Percentiles rank a stretch among this genome's conserved stretches.
These are phyloP conservation scores for Pseudogymnoascus sp. DNA, from an alignment of 2,329 filamentous ascomycete genomes.

Conservation along the genomic window DNA sequence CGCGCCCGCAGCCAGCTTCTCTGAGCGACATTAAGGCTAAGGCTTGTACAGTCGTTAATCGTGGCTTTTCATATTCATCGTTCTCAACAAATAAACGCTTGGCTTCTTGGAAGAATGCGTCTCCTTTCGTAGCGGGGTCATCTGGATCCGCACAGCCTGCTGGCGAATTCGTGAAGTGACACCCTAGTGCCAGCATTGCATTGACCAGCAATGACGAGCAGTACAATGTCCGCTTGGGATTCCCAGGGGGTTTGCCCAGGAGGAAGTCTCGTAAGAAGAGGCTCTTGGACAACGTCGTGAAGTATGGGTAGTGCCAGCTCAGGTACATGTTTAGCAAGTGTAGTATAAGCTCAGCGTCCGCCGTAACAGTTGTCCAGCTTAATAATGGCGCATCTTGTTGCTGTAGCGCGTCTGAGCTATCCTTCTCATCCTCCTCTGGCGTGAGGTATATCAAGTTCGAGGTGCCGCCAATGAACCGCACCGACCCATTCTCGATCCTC, in stretches of 20 bases:
- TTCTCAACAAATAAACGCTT: constrained; percentile 84
- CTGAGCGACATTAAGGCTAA: constrained; percentile 91
- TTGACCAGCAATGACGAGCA: constrained; percentile 89
- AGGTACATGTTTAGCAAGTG: constrained; percentile 98
- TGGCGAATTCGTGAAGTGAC: constrained; percentile 76
- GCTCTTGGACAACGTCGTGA: constrained; percentile 78
- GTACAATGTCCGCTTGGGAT: constrained; percentile 54
- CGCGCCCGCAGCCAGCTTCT: constrained; percentile 87
- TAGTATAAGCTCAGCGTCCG: constrained; percentile 67
- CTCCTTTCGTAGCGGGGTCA: constrained; percentile 78
- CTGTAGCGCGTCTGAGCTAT: constrained; percentile 24
- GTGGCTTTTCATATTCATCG: constrained; percentile 85
- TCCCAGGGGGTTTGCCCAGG: constrained; percentile 52
- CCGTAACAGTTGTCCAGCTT: constrained; percentile 82
- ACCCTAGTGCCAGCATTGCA: constrained; percentile 71
- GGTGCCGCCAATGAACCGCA: constrained; percentile 88
- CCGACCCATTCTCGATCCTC: constrained; percentile 74
- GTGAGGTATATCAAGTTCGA: constrained; percentile 83
- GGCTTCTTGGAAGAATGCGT: constrained; percentile 92
- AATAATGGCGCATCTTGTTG: constrained; percentile 59
- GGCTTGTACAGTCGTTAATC: constrained; percentile 84
- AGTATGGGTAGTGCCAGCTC: constrained; percentile 95
- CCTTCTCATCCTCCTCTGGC: constrained; percentile 31
- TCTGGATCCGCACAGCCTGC: constrained; percentile 63
- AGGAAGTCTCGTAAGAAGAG: constrained; percentile 83